Evolutionary conservation across 352 stramenopile genomes (phyloP), one percentile per base, ranked within the genome.

Genomic region (Phytopythium litorale): DNA sequence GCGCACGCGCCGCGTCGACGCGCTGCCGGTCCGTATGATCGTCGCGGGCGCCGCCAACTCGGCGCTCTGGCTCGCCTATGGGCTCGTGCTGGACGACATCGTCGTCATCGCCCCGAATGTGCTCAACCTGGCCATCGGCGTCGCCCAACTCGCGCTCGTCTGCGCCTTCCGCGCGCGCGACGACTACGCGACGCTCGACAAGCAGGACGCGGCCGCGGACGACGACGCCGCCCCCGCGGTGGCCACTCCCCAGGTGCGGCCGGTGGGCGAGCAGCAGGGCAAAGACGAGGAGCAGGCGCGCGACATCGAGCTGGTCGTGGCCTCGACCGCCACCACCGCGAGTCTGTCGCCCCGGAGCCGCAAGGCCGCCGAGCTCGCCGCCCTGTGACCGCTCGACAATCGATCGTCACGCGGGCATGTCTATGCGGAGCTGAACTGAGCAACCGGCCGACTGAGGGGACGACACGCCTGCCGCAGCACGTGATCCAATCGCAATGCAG

Each of bases 31-130:
- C 16, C 42, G 54, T 21, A 84, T 90, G 73, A 80, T 90, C 58
- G 49, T 71, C 51, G 67, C 78, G 19, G 80, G 75, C 13, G 67
- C 72, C 7, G 58, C 85, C 45, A 84, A 79, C 63, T 76, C 70
- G 45, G 56, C 76, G 30, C 65, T 87, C 4, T 90, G 80, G 80
- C 63, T 88, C 11, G 58, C 59, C 12, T 90, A 86, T 45, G 80
- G 80, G 0, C 53, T 89, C 42, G 65, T 90, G 38, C 46, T 81
- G 33, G 33, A 64, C 6, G 71, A 92, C 65, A 32, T 64, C 12
- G 81, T 93, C 50, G 75, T 93, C 15, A 75, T 89, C 37, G 60
- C 79, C 1, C 81, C 81, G 4, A 91, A 91, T 53, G 59, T 70
- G 13, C 64, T 84, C 50, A 91, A 91, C 58, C 62, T 91, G 46